Evolutionary conservation across 2,329 filamentous ascomycete species (phyloP), one percentile per base, ranked within the genome.

Genomic region (Sporothrix inflata): DNA sequence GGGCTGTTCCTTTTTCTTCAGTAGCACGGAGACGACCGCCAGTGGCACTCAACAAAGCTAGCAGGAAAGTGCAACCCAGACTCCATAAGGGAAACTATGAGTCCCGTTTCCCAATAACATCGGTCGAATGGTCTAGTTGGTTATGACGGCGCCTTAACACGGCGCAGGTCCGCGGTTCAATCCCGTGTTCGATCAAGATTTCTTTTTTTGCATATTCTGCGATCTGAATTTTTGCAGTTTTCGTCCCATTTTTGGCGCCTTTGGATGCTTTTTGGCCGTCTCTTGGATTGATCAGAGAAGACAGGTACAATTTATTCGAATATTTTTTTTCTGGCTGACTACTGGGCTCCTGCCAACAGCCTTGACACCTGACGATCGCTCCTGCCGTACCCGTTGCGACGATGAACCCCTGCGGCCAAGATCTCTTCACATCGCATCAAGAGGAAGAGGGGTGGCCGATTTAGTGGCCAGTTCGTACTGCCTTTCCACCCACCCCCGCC

Each of bases 111-210:
- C 1, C 19, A 40, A 19, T 38, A 70, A 1, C 7, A n/a, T 51
- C 16, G 72, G 72, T 73, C 72, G 72, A 71, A 69, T 73, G 72
- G 72, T 73, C 72, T 73, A 73, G 72, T 73, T 73, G 72, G 72
- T 73, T 73, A 73, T 73, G 72, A 73, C 72, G 72, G 69, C 69
- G 72, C 72, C 72, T 73, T 73, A 73, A 73, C 72, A 73, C 72
- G 72, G 72, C 72, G 69, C 69, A 73, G 72, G 72, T 73, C 72
- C 69, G 72, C 72, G 72, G 70, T 72, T 72, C 72, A 57, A 73
- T 73, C 70, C 72, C 70, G 72, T 70, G 67, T 66, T 72, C 72
- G 70, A 73, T 73, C 72, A 73, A 19, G 63, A 34, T 30, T 60
- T 70, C 55, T 53, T 49, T 68, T 72, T 42, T 69, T 38, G n/a